These are phyloP conservation scores for Heritiera littoralis DNA, from an alignment of 345 rosid species.

Conservation along the genomic window DNA sequence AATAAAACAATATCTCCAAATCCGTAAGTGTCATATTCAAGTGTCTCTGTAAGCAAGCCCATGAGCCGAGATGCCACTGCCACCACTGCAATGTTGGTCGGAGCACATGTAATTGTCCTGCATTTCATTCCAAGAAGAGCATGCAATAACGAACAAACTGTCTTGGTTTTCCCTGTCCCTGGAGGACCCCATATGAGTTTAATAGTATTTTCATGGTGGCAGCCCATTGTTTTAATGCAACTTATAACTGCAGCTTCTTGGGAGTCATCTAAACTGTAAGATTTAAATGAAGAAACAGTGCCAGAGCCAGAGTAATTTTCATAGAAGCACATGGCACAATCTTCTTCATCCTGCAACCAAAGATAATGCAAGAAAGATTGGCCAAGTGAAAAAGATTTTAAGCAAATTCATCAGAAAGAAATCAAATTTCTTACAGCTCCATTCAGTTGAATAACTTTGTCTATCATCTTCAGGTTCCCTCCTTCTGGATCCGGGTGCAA, in stretches of 20 bases:
- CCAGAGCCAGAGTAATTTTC: not conserved
- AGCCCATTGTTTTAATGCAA: slow-evolving; percentile 26
- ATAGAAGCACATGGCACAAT: slow-evolving; percentile 27
- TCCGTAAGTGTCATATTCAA: slow-evolving; percentile 20
- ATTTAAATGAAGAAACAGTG: slow-evolving; percentile 8
- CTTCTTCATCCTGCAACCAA: slow-evolving; percentile 30
- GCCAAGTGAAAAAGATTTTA: too few relatives aligned
- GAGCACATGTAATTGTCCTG: slow-evolving; percentile 52
- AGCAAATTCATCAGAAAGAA: too few relatives aligned
- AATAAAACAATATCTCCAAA: slow-evolving; percentile 48
- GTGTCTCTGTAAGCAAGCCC: slow-evolving; percentile 21
- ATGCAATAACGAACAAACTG: slow-evolving; percentile 35
- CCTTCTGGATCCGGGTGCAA: too few relatives aligned
- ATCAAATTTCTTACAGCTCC: too few relatives aligned
- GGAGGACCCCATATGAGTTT: slow-evolving; percentile 61
- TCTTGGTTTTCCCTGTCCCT: slow-evolving; percentile 55
- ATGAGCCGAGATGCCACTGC: slow-evolving; percentile 42
- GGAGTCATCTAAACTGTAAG: slow-evolving; percentile 34
- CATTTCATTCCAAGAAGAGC: slow-evolving; percentile 36
- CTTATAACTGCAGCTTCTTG: slow-evolving; percentile 37
- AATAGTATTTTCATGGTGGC: slow-evolving; percentile 32
- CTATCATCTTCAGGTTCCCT: too few relatives aligned
- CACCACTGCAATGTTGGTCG: slow-evolving; percentile 48
- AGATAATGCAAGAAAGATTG: too few relatives aligned
- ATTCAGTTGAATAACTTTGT: too few relatives aligned